Evolutionary conservation across 2,329 filamentous ascomycete species (phyloP), one percentile per base, ranked within the genome.

Genomic region (Fusarium lyarnte): DNA sequence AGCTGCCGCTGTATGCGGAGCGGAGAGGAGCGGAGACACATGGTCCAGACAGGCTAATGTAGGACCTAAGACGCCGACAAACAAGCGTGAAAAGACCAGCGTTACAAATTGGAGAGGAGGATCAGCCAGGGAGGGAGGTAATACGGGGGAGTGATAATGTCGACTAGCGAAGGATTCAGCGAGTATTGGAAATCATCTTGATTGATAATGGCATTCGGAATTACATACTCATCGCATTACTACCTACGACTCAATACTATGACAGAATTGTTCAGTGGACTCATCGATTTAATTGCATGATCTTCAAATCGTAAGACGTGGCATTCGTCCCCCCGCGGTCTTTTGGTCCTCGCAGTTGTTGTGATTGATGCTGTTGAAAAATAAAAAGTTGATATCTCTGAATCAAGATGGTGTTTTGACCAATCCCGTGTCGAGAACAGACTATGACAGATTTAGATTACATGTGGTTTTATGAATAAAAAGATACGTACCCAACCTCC

Each of bases 361-460:
- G 63, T 63, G 54, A 49, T 43, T 70, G 23, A 57, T 58, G 23
- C 58, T 59, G 58, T 66, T 62, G 66, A 59, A 52, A 65, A 45
- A 39, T n/a, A 23, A 45, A 64, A 73, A 65, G 55, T 55, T 72
- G 74, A 76, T 76, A 76, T 76, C 74, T 75, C 49, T 66, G 52
- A 53, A 66, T 63, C 55, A 63, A 55, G 54, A 51, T 46, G 57
- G 41, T 45, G 19, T 55, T 60, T 52, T 23, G 65, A 66, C 74
- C 74, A 76, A 76, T 76, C 61, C 46, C 33, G 33, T 58, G 23
- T 31, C 46, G 51, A 54, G 49, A 63, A 43, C 59, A 54, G 51
- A 45, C 38, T 71, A 76, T 76, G 74, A 76, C 74, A 76, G 66
- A 76, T 74, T 68, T 33, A 47, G 72, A 76, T 76, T 76, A 77